phyloP scores from a whole-genome alignment of 805 yeast species.

The Candida mattraensis region DNA sequence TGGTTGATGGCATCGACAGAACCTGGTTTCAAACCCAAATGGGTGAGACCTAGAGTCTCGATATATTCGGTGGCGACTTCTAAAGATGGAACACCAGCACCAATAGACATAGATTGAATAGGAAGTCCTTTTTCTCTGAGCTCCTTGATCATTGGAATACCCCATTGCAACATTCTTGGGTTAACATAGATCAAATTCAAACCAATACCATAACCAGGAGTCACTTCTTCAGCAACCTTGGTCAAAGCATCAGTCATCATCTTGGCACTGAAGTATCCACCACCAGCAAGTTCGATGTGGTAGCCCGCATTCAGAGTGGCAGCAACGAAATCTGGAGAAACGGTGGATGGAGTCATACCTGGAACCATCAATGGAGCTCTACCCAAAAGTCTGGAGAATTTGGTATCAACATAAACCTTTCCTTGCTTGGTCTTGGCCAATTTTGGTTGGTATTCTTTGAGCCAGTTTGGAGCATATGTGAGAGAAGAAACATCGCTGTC shows the following conservation, averaged over 20 bases:
- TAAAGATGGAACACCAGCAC: slow-evolving; percentile 99
- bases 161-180: slow-evolving; percentile 98
- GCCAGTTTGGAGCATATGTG: slow-evolving; percentile 89
- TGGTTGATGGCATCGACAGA: slow-evolving; percentile 89
- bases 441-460: slow-evolving; percentile 81
- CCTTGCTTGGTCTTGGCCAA: slow-evolving; percentile 73
- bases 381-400: slow-evolving; percentile 87
- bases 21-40: slow-evolving; percentile 97
- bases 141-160: slow-evolving; percentile 89
- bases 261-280: slow-evolving; percentile 86
- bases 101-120: slow-evolving; percentile 91
- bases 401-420: slow-evolving; percentile 85
- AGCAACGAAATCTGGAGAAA: slow-evolving; percentile 89
- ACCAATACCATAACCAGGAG: slow-evolving; percentile 89
- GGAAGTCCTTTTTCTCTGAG: slow-evolving; percentile 93
- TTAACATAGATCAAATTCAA: slow-evolving; percentile 92
- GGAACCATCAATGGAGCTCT: slow-evolving; percentile 97
- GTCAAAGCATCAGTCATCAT: slow-evolving; percentile 75
- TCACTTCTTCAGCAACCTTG: slow-evolving; percentile 63
- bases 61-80: slow-evolving; percentile 98
- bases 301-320: slow-evolving; percentile 95
- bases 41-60: slow-evolving; percentile 86
- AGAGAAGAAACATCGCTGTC: slow-evolving; percentile 64
- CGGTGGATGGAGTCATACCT: slow-evolving; percentile 99
- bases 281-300: slow-evolving; percentile 97